A percentile compares a stretch with the other conserved stretches of the same genome.
phyloP scores from a whole-genome alignment of 257 asterid genomes.

The Solanum pimpinellifolium region DNA sequence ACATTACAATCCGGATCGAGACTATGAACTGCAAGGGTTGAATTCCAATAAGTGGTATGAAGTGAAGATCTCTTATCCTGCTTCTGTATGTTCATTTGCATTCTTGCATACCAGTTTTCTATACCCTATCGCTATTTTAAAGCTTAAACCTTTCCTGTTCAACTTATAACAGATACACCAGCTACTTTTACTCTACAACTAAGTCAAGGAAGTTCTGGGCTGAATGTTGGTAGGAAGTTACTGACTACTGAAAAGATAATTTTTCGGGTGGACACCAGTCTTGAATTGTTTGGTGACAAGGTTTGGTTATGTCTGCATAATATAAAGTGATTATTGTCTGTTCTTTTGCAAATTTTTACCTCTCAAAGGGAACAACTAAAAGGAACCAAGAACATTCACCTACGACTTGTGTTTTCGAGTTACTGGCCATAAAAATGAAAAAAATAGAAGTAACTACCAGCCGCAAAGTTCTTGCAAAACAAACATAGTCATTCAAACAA shows the following conservation, averaged over 20 bases:
- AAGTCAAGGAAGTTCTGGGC: constrained; percentile 29
- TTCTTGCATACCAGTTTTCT: background rate
- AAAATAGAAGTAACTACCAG: background rate
- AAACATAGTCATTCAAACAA: background rate
- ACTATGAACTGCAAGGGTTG: constrained; percentile 48
- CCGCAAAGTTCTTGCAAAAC: background rate
- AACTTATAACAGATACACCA: constrained; percentile 55
- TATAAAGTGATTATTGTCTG: background rate
- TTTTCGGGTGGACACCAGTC: constrained; percentile 33
- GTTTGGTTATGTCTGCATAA: constrained; percentile 6
- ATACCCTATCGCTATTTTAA: background rate
- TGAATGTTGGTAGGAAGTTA: constrained; percentile 53
- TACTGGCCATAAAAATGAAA: background rate
- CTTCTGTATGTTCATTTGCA: constrained; percentile 55
- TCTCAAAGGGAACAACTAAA: background rate
- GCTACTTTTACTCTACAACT: constrained; percentile 61
- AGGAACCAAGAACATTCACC: background rate
- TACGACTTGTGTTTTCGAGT: background rate
- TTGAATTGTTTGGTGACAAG: constrained; percentile 21
- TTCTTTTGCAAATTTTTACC: background rate
- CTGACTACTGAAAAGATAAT: constrained; percentile 74
- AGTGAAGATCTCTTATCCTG: constrained; percentile 94
- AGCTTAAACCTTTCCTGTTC: background rate
- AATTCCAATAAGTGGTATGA: constrained; percentile 60
- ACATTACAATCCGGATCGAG: constrained; percentile 42